A percentile compares a stretch with the other conserved stretches of the same genome.
Evolutionary conservation across 495 filamentous ascomycete genomes (phyloP).

Genomic region (Aspergillus funiculosus): DNA sequence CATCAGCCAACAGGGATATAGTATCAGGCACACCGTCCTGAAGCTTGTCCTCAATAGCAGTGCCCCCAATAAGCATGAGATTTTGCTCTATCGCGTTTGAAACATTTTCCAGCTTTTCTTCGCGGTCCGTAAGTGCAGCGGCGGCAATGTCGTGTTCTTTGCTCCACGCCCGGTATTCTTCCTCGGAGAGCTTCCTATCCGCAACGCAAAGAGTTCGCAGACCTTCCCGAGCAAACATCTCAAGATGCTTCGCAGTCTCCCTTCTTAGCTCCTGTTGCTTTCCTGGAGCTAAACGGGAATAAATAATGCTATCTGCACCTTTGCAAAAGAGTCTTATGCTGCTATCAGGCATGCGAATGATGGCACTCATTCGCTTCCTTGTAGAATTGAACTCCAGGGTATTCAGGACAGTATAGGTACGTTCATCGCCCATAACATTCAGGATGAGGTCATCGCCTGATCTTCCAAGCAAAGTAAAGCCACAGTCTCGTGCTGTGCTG

Average conservation of each 20-base stretch:
- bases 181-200: slow-evolving; percentile 72
- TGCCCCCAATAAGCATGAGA: slow-evolving; percentile 85
- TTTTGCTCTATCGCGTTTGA: slow-evolving; percentile 88
- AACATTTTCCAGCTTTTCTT: slow-evolving; percentile 89
- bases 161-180: slow-evolving; percentile 83
- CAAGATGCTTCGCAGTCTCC: slow-evolving; percentile 85
- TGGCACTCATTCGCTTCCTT: slow-evolving; percentile 96
- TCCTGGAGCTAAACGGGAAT: slow-evolving; percentile 79
- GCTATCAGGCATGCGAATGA: slow-evolving; percentile 92
- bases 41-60: slow-evolving; percentile 94
- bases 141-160: slow-evolving; percentile 84
- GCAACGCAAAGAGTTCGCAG: slow-evolving; percentile 93
- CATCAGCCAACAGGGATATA: slow-evolving; percentile 84
- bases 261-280: slow-evolving; percentile 79
- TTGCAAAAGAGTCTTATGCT: slow-evolving; percentile 94
- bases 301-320: slow-evolving; percentile 96
- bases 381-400: slow-evolving; percentile 97
- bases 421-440: slow-evolving; percentile 81
- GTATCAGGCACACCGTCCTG: slow-evolving; percentile 98
- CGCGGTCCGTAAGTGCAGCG: slow-evolving; percentile 74
- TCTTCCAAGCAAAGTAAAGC: slow-evolving; percentile 88
- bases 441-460: slow-evolving; percentile 70
- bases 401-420: slow-evolving; percentile 81
- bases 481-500: slow-evolving; percentile 88
- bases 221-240: slow-evolving; percentile 94